Percentiles rank a stretch among this genome's conserved stretches.
Evolutionary conservation across 352 stramenopile genomes (phyloP).

Genomic region (Phytophthora syringae): DNA sequence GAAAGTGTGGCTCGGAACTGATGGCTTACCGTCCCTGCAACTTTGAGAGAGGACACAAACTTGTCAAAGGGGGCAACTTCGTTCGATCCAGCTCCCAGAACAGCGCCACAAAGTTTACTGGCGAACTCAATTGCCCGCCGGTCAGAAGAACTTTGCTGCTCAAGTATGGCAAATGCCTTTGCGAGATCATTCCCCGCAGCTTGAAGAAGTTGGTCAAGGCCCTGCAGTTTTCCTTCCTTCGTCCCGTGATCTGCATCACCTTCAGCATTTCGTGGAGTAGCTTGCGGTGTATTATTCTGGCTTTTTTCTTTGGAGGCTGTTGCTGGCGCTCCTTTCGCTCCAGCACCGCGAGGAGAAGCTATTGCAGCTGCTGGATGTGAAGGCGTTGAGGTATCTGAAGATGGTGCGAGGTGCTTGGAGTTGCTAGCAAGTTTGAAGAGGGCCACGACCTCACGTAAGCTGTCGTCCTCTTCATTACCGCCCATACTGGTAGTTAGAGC

Average conservation of each 20-base stretch:
- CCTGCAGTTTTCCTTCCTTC: slow-evolving; percentile 21
- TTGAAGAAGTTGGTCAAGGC: slow-evolving; percentile 46
- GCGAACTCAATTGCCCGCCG: slow-evolving; percentile 36
- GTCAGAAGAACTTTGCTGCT: slow-evolving; percentile 31
- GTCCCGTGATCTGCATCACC: slow-evolving; percentile 13
- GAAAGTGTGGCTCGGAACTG: slow-evolving; percentile 45
- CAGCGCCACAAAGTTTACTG: slow-evolving; percentile 41
- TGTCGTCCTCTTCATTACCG: slow-evolving; percentile 17
- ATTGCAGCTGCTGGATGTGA: neutral
- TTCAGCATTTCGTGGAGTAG: slow-evolving; percentile 27
- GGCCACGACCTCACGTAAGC: slow-evolving; percentile 33
- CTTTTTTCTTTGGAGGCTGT: slow-evolving; percentile 34
- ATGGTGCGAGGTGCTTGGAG: neutral
- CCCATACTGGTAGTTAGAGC: neutral
- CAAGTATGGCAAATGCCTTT: slow-evolving; percentile 37
- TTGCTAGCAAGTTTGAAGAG: slow-evolving; percentile 27
- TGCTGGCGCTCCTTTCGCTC: slow-evolving; percentile 9
- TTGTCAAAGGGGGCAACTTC: slow-evolving; percentile 24
- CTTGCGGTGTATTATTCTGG: slow-evolving; percentile 32
- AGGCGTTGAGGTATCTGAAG: slow-evolving; percentile 4
- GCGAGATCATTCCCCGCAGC: slow-evolving; percentile 38
- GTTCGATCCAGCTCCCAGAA: slow-evolving; percentile 20
- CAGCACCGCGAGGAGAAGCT: slow-evolving; percentile 19
- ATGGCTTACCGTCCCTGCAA: slow-evolving; percentile 43
- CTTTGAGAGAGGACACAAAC: slow-evolving; percentile 52